Percentiles rank a stretch among this genome's conserved stretches.
phyloP scores from a whole-genome alignment of 1,284 basidiomycete species.

The Trichosporon sp. region DNA sequence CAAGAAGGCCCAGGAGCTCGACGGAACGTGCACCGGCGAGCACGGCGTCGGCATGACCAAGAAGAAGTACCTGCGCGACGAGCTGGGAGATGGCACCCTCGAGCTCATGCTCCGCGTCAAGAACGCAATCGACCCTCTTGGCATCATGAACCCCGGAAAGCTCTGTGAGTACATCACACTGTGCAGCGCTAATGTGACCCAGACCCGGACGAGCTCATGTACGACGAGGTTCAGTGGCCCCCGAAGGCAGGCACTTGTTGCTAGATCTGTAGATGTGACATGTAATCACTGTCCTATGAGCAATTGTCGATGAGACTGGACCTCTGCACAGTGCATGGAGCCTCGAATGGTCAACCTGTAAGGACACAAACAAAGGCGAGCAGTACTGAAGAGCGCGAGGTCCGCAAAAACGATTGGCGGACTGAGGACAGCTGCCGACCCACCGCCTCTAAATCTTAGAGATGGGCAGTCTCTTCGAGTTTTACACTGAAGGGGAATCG shows the following conservation, averaged over 20 bases:
- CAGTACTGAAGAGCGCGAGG: not conserved
- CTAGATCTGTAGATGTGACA: not conserved
- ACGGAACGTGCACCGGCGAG: conserved; percentile 56
- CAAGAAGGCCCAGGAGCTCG: conserved; percentile 29
- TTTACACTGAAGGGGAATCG: conserved; percentile 1
- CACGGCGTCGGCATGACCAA: conserved; percentile 80
- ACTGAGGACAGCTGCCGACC: too few species aligned
- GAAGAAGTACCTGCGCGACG: conserved; percentile 56
- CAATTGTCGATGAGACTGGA: not conserved
- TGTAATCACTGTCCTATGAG: not conserved
- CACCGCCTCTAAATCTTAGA: too few species aligned
- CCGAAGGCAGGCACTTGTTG: conserved; percentile 1
- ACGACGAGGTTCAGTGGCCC: conserved; percentile 8
- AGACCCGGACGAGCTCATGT: conserved; percentile 21
- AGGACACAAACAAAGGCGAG: too few species aligned
- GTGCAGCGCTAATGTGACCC: not conserved
- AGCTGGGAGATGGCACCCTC: conserved; percentile 68
- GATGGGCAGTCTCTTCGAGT: too few species aligned
- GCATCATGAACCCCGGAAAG: conserved; percentile 75
- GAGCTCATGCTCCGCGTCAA: conserved; percentile 71
- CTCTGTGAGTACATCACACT: conserved; percentile 20
- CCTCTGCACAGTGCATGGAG: too few species aligned
- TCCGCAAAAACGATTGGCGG: not conserved
- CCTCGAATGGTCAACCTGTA: too few species aligned
- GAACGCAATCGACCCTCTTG: conserved; percentile 62